Evolutionary conservation across 257 asterid species (phyloP).

Genomic region (Marsdenia floribunda): DNA sequence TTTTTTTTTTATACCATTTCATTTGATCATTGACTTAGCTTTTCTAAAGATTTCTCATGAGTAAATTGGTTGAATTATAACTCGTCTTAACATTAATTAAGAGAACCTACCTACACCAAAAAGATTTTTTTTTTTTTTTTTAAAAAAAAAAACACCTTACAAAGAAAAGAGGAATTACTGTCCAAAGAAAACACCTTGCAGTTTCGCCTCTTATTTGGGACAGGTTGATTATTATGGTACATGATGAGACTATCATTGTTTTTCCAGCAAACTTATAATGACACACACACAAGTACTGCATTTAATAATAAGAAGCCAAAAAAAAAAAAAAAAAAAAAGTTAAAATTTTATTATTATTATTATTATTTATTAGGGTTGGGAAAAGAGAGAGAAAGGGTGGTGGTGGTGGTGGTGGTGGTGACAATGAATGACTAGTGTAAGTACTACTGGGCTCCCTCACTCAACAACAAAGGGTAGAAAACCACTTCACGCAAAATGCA

Average conservation of each 20-base stretch:
- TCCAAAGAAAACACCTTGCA: no score
- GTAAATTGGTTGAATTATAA: no score
- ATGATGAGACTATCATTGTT: slow-evolving; percentile 8
- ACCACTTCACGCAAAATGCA: slow-evolving; percentile 8
- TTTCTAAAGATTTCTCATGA: no score
- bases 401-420: background rate
- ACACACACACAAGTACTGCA: background rate
- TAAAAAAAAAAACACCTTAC: no score
- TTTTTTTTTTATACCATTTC: no score
- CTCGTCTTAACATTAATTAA: no score
- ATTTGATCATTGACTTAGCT: no score
- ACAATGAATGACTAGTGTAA: slow-evolving; percentile 6
- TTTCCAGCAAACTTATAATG: slow-evolving; percentile 5
- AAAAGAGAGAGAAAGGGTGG: background rate
- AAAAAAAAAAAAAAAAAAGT: background rate
- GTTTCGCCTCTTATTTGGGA: background rate
- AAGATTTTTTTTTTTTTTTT: no score
- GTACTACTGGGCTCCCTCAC: background rate
- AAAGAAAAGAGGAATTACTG: no score
- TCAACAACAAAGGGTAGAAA: background rate
- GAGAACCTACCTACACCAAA: no score
- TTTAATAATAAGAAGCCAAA: background rate
- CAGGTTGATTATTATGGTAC: background rate
- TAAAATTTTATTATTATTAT: background rate
- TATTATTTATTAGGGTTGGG: background rate